These are phyloP conservation scores for Botryotinia calthae DNA, from an alignment of 2,329 filamentous ascomycete species.

Conservation along the genomic window DNA sequence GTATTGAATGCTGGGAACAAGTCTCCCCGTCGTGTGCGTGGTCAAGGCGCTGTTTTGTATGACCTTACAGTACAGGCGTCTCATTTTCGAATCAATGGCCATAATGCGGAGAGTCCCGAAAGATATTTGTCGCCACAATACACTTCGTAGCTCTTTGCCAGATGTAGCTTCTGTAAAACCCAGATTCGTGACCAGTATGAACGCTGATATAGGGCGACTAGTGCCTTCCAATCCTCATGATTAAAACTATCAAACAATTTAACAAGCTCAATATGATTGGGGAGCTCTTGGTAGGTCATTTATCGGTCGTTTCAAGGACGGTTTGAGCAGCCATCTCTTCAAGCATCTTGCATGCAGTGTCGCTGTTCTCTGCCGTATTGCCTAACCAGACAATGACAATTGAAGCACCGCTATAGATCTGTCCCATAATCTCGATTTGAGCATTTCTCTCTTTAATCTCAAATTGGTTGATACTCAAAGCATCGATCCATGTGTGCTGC, in stretches of 20 bases:
- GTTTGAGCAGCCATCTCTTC: not conserved
- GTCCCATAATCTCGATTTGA: not conserved
- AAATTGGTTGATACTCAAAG: not conserved
- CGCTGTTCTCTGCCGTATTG: not conserved
- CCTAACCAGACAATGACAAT: not conserved
- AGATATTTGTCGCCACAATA: not conserved
- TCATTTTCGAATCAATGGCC: too few species aligned
- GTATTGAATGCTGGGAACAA: fast-evolving
- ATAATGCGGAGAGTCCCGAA: too few species aligned
- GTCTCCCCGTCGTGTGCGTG: not conserved
- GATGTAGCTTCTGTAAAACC: not conserved
- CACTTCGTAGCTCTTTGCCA: not conserved
- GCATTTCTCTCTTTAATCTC: not conserved
- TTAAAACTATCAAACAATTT: not conserved
- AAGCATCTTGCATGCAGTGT: not conserved
- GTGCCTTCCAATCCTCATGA: not conserved
- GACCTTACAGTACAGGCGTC: too few species aligned
- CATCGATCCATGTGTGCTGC: not conserved
- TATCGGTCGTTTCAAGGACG: not conserved
- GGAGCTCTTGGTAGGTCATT: not conserved
- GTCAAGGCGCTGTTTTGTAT: fast-evolving
- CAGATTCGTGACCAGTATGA: not conserved
- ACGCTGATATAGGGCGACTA: not conserved
- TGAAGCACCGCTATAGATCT: not conserved
- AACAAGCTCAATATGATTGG: not conserved